Evolutionary conservation across 345 rosid genomes (phyloP), one percentile per base, ranked within the genome.

Genomic region (Streptanthus diversifolius): DNA sequence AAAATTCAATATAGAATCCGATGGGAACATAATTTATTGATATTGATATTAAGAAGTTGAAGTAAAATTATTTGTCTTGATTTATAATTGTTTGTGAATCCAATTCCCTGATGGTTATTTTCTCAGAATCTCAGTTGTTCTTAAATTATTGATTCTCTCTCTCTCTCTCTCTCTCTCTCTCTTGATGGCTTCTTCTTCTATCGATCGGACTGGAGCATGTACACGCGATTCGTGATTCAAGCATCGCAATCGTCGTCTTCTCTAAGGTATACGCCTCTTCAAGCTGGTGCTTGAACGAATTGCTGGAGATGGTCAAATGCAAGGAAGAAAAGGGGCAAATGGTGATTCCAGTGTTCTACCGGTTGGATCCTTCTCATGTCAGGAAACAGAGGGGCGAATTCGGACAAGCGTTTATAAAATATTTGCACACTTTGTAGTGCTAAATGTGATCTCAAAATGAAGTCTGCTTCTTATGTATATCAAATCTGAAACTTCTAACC

Each of bases 361-460:
- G 22, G 15, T 44, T 44, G 49, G 49, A 44, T 7, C 49, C 49
- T 14, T 44, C 10, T 7, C 49, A 44, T 44, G 49, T 44, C 21
- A 44, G 49, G 49, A 44, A 44, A 44, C 49, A 44, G 49, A 44
- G 21, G 8, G 49, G 49, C 21, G 49, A 44, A 8, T 44, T 44
- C 21, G 49, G 49, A 44, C 3, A 44, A 19, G 8, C 9, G 49
- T 44, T 44, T 17, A 8, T 15, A 1, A 44, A 15, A 21, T 59
- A 49, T 52, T 62, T 51, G 17, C 70, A 53, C 70, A 62, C 52
- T 19, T 54, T 22, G 60, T 30, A 19, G 64, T 53, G 64, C 48
- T 54, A 64, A 22, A 64, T 73, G 65, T 55, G 40, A 64, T 35
- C 51, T 13, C 56, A 65, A 65, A 73, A 55, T 35, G 25, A 55